Conservation (phyloP, 345 rosid species). For the Sisymbrium altissimum region DNA sequence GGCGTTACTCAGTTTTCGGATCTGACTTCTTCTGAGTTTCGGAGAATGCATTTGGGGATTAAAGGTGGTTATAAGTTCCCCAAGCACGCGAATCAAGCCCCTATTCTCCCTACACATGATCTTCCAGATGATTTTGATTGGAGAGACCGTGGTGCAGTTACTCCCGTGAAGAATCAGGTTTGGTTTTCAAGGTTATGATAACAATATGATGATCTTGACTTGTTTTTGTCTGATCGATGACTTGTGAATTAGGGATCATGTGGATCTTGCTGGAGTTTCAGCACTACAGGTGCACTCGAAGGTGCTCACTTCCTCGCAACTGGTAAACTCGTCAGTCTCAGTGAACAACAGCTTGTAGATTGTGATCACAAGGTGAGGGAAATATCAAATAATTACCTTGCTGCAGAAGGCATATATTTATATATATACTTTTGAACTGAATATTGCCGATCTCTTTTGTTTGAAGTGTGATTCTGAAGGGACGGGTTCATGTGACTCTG, state of each 20-base stretch:
- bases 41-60: conserved; percentile 46
- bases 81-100: conserved; percentile 65
- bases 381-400: too few species aligned
- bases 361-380: conserved; percentile 93
- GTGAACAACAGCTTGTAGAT: conserved; percentile 96
- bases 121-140: conserved; percentile 79
- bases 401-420: too few species aligned
- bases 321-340: conserved; percentile 83
- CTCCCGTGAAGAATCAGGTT: conserved; percentile 77
- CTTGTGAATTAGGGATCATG: conserved; percentile 60
- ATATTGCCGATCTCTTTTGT: not conserved
- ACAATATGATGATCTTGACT: too few species aligned
- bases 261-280: conserved; percentile 98
- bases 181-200: not conserved
- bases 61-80: conserved; percentile 52
- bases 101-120: conserved; percentile 62
- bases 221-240: too few species aligned
- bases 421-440: not conserved
- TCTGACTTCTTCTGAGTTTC: conserved; percentile 66
- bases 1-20: conserved; percentile 90
- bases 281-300: conserved; percentile 88
- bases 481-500: conserved; percentile 70
- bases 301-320: conserved; percentile 82
- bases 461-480: conserved; percentile 86
- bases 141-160: conserved; percentile 83